A percentile compares a stretch with the other conserved stretches of the same genome.
Evolutionary conservation across 345 rosid species (phyloP).

Genomic region (Citrus reticulata): DNA sequence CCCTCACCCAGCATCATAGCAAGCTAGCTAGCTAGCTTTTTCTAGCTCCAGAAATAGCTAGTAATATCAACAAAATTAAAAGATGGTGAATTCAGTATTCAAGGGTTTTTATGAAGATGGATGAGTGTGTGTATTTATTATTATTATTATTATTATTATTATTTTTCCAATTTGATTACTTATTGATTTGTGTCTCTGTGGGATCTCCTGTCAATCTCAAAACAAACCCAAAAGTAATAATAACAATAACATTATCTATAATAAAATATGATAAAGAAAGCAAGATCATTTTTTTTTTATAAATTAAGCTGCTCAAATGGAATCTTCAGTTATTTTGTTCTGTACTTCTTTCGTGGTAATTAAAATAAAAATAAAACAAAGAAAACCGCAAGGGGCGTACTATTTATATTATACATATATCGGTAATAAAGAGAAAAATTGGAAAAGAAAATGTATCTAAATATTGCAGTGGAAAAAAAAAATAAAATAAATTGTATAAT

Average conservation of each 20-base stretch:
- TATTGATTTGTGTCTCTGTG: constrained; percentile 24
- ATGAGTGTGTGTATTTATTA: constrained; percentile 13
- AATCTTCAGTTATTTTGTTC: constrained; percentile 35
- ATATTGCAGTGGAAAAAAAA: no score
- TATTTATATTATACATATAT: neutral
- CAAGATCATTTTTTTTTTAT: neutral
- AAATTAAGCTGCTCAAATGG: constrained; percentile 14
- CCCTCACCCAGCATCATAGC: constrained; percentile 34
- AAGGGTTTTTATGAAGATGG: constrained; percentile 27
- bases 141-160: no score
- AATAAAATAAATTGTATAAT: neutral
- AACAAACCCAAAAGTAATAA: neutral
- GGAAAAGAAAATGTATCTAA: no score
- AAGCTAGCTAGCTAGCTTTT: neutral
- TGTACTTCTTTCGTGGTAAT: neutral
- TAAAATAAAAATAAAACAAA: neutral
- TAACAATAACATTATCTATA: neutral
- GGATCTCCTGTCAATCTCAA: constrained; percentile 42
- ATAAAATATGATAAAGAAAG: neutral
- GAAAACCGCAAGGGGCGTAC: neutral
- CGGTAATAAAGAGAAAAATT: neutral
- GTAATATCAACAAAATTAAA: neutral
- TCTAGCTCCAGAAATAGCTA: neutral
- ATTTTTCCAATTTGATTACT: constrained; percentile 1
- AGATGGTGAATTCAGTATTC: constrained; percentile 28